phyloP scores from a whole-genome alignment of 2,329 filamentous ascomycete genomes.

The Trichocomaceae sp. region DNA sequence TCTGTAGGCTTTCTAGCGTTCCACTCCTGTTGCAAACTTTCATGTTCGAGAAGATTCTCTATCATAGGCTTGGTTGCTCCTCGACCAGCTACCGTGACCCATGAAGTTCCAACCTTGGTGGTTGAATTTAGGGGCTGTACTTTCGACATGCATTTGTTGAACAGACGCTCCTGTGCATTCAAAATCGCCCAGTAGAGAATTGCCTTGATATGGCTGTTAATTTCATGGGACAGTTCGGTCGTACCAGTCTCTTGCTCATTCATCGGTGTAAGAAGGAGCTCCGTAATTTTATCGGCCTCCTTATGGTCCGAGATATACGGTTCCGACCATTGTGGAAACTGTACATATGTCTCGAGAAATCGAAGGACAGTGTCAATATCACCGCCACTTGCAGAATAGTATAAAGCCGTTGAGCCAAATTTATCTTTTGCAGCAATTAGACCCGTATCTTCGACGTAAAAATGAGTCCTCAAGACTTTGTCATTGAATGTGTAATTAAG shows the following conservation, averaged over 20 bases:
- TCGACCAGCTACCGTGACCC: conserved; percentile 3
- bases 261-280: neutral
- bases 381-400: neutral
- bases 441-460: too few species aligned
- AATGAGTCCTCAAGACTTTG: too few species aligned
- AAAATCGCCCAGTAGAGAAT: neutral
- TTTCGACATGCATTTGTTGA: neutral
- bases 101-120: neutral
- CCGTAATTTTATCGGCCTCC: neutral
- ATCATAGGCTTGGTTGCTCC: neutral
- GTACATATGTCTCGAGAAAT: neutral
- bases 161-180: neutral
- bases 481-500: too few species aligned
- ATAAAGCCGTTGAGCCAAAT: neutral
- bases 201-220: neutral
- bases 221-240: neutral
- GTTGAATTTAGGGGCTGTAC: neutral
- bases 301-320: neutral
- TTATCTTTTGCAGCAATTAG: neutral
- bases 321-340: neutral
- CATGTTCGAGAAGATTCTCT: neutral
- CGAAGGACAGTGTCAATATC: neutral
- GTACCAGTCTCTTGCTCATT: neutral
- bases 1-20: conserved; percentile 22
- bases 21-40: neutral